These are phyloP conservation scores for Dichotomopilus funicola DNA, from an alignment of 2,329 filamentous ascomycete genomes.

Conservation along the genomic window DNA sequence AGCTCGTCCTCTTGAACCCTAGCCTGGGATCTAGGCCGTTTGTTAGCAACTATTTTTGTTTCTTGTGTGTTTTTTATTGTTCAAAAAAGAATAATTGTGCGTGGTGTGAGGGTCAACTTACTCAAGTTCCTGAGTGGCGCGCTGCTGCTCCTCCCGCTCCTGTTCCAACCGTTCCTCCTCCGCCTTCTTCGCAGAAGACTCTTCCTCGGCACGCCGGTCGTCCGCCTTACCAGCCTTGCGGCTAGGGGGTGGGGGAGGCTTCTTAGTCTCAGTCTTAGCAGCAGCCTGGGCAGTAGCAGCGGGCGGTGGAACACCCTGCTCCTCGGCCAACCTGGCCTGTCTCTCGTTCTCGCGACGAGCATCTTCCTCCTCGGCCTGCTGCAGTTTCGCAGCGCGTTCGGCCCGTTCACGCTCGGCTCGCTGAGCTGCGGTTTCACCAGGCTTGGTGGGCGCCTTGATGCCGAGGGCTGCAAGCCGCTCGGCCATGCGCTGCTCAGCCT, in stretches of 20 bases:
- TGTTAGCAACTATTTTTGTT: constrained; percentile 23
- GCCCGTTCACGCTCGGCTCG: constrained; percentile 80
- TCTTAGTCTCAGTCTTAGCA: constrained; percentile 47
- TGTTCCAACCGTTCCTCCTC: constrained; percentile 61
- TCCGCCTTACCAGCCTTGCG: constrained; percentile 60
- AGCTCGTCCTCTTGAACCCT: constrained; percentile 73
- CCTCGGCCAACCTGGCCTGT: constrained; percentile 73
- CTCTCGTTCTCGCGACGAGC: constrained; percentile 80
- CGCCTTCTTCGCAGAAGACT: constrained; percentile 47
- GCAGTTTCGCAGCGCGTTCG: constrained; percentile 80
- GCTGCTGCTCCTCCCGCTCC: constrained; percentile 70
- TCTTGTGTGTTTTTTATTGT: neutral
- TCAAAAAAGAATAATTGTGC: too few species aligned
- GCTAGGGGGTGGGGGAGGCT: constrained; percentile 70
- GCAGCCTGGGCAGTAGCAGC: constrained; percentile 36
- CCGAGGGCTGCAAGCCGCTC: constrained; percentile 90
- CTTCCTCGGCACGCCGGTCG: constrained; percentile 53
- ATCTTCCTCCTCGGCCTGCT: constrained; percentile 91
- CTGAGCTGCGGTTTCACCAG: constrained; percentile 75
- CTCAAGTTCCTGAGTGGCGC: constrained; percentile 71
- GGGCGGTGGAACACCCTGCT: constrained; percentile 60
- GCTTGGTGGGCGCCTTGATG: constrained; percentile 74
- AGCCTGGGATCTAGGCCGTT: constrained; percentile 57
- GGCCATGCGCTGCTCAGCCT: constrained; percentile 94
- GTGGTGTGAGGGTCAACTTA: constrained; percentile 49